Conservation (phyloP, 305 asterid genomes). For the Rubia peregrina region DNA sequence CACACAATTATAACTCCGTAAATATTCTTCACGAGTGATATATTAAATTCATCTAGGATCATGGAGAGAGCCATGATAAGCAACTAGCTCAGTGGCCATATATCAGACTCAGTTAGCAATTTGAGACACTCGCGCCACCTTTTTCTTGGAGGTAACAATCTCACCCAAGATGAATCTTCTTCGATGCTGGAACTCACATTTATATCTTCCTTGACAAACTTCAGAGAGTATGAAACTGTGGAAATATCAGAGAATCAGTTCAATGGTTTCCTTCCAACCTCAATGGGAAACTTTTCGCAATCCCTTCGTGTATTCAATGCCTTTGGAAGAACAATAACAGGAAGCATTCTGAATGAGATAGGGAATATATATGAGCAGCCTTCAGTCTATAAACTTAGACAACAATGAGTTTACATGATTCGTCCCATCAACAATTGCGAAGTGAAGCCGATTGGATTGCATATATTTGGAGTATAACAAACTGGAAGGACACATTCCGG, state of each 20-base stretch:
- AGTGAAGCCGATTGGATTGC: slow-evolving; percentile 3
- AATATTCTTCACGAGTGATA: too few species aligned
- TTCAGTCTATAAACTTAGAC: slow-evolving; percentile 10
- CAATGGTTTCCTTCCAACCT: background rate
- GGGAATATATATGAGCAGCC: slow-evolving; percentile 11
- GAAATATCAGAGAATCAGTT: background rate
- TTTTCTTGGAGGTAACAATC: background rate
- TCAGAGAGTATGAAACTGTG: background rate
- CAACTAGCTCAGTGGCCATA: background rate
- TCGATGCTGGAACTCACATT: background rate
- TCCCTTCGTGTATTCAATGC: background rate
- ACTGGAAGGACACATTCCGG: slow-evolving; percentile 18
- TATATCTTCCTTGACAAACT: background rate
- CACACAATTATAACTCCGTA: too few species aligned
- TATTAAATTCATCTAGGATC: too few species aligned
- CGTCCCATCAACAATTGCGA: slow-evolving; percentile 13
- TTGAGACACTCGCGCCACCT: background rate
- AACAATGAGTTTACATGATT: slow-evolving; percentile 15
- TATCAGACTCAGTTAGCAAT: background rate
- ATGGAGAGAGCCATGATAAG: background rate
- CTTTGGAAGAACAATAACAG: background rate
- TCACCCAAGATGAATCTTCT: background rate
- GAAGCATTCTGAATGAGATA: slow-evolving; percentile 12
- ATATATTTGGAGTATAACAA: slow-evolving; percentile 19
- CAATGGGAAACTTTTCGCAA: background rate